Percentiles rank a stretch among this genome's conserved stretches.
Evolutionary conservation across 169 alveolate species (phyloP).

Genomic region (Plasmodium relictum): DNA sequence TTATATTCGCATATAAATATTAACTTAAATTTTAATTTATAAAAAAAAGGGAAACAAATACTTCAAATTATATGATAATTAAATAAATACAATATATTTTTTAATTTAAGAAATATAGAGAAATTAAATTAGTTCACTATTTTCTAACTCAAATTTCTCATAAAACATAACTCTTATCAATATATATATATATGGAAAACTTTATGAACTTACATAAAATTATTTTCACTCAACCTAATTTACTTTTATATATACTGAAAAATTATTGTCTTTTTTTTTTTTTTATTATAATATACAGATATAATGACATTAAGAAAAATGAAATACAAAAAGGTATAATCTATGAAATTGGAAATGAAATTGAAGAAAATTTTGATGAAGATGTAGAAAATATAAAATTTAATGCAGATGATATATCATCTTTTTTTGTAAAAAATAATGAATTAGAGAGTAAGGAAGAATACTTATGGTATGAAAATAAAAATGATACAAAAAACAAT

Average conservation of each 20-base stretch:
- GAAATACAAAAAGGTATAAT: background rate
- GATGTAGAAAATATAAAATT: slow-evolving; percentile 71
- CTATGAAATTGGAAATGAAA: slow-evolving; percentile 55
- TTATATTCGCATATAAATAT: background rate
- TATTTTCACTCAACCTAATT: background rate
- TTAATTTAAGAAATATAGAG: too few species aligned
- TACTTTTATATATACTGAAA: slow-evolving; percentile 2
- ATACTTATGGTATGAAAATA: background rate
- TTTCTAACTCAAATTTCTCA: too few species aligned
- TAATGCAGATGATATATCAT: slow-evolving; percentile 49
- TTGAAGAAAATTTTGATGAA: slow-evolving; percentile 60
- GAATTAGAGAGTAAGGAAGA: slow-evolving; percentile 12
- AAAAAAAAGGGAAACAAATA: too few species aligned
- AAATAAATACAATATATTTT: too few species aligned
- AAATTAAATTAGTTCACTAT: background rate
- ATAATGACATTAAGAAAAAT: slow-evolving; percentile 9
- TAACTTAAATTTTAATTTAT: too few species aligned
- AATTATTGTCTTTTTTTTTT: slow-evolving; percentile 1
- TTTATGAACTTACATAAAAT: background rate
- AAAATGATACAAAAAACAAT: slow-evolving; percentile 1
- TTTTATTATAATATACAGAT: slow-evolving; percentile 14
- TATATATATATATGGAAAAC: background rate
- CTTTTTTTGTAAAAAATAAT: slow-evolving; percentile 43
- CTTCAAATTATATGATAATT: too few species aligned
- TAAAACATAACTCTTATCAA: background rate